Evolutionary conservation across 495 filamentous ascomycete species (phyloP).

Genomic region (Trichoderma virens): DNA sequence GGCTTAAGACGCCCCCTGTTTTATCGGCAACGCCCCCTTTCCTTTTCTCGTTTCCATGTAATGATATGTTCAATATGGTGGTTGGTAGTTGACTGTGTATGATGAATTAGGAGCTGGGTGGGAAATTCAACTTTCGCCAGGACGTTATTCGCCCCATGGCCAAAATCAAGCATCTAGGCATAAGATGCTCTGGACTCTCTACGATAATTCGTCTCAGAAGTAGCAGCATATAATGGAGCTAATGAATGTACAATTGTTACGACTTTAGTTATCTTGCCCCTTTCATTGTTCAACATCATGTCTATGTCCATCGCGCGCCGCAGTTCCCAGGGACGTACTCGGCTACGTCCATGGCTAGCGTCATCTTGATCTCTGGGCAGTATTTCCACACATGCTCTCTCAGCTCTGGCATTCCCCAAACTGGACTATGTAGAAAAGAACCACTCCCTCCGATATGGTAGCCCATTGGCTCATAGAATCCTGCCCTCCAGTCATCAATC

Average conservation of each 20-base stretch:
- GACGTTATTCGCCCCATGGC: neutral
- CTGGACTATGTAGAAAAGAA: constrained; percentile 22
- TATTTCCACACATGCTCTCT: constrained; percentile 42
- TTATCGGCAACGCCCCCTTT: neutral
- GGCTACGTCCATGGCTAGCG: constrained; percentile 38
- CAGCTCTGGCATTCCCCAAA: constrained; percentile 35
- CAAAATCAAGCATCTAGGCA: neutral
- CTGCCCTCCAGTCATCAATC: constrained; percentile 36
- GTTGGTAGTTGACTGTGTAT: neutral
- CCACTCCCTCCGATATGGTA: constrained; percentile 44
- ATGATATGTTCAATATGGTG: neutral
- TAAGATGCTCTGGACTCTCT: neutral
- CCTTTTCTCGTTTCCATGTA: neutral
- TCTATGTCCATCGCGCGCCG: constrained; percentile 25
- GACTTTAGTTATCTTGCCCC: too few relatives aligned
- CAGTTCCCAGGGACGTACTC: constrained; percentile 34
- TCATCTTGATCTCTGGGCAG: constrained; percentile 48
- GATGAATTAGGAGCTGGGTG: neutral
- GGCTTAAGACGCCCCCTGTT: neutral
- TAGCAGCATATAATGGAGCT: neutral
- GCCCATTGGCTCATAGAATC: constrained; percentile 45
- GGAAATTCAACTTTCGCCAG: neutral
- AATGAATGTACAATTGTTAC: neutral
- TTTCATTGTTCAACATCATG: neutral
- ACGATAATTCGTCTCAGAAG: neutral